Evolutionary conservation across 495 filamentous ascomycete species (phyloP).

Genomic region (Lasiosphaeria hispida): DNA sequence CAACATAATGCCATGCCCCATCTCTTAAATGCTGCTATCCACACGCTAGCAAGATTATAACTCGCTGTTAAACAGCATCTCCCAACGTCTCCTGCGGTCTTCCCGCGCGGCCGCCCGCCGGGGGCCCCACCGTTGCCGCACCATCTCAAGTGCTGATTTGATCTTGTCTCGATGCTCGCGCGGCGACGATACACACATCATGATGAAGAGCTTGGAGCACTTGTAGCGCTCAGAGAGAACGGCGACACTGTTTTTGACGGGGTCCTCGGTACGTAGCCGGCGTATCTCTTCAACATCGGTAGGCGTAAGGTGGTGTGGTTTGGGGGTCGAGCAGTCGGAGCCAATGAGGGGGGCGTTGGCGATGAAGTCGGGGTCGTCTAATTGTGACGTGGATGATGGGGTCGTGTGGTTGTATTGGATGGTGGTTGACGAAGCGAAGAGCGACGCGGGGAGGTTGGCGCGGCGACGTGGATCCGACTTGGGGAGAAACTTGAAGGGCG

Average conservation of each 20-base stretch:
- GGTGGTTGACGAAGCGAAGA: slow-evolving; percentile 28
- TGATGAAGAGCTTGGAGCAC: slow-evolving; percentile 75
- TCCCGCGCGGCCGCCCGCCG: slow-evolving; percentile 68
- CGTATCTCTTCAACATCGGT: slow-evolving; percentile 80
- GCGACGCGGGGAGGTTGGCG: slow-evolving; percentile 40
- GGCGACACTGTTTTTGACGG: slow-evolving; percentile 66
- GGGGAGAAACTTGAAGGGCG: slow-evolving; percentile 87
- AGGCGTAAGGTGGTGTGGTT: slow-evolving; percentile 66
- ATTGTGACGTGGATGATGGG: not conserved
- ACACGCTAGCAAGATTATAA: slow-evolving; percentile 27
- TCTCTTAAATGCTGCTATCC: too few species aligned
- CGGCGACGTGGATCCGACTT: slow-evolving; percentile 66
- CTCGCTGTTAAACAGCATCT: slow-evolving; percentile 52
- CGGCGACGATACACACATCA: slow-evolving; percentile 46
- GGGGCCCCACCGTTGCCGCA: slow-evolving; percentile 71
- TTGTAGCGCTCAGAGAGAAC: slow-evolving; percentile 70
- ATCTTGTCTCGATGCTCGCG: slow-evolving; percentile 39
- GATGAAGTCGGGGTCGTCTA: slow-evolving; percentile 1
- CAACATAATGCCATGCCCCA: too few species aligned
- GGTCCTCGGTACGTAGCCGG: slow-evolving; percentile 62
- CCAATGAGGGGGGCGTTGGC: slow-evolving; percentile 8
- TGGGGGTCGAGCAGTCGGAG: not conserved
- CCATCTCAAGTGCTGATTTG: slow-evolving; percentile 47
- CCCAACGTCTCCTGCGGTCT: slow-evolving; percentile 67
- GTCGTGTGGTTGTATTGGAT: slow-evolving; percentile 11